Conservation (phyloP, 1,284 basidiomycete genomes). For the Retiboletus flavoniger region DNA sequence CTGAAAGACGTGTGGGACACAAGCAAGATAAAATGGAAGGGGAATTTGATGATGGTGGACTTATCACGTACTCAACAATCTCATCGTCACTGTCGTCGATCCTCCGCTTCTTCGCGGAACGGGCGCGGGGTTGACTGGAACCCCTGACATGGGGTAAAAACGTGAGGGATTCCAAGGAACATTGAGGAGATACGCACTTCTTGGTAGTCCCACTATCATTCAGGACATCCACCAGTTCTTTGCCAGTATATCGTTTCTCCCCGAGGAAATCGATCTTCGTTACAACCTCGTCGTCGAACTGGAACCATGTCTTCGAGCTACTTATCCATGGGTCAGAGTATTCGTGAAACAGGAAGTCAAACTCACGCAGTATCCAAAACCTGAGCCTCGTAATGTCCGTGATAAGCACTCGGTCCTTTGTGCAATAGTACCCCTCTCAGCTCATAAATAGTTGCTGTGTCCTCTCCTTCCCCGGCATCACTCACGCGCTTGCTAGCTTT, state of each 20-base stretch:
- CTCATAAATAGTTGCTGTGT: constrained; percentile 56
- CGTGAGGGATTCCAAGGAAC: constrained; percentile 1
- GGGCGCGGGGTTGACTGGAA: constrained; percentile 25
- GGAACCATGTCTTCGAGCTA: constrained; percentile 79
- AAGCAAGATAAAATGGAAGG: constrained; percentile 23
- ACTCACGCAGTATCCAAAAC: constrained; percentile 76
- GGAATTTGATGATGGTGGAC: constrained; percentile 15
- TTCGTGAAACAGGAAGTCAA: constrained; percentile 1
- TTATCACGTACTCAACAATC: constrained; percentile 39
- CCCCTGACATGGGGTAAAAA: constrained; percentile 18
- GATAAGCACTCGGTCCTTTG: constrained; percentile 83
- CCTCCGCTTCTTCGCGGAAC: constrained; percentile 38
- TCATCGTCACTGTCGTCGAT: constrained; percentile 68
- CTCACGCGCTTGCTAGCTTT: constrained; percentile 22
- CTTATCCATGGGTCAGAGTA: constrained; percentile 12
- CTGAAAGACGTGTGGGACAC: constrained; percentile 17
- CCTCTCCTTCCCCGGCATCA: constrained; percentile 10
- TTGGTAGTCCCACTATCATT: constrained; percentile 23
- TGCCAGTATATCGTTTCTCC: constrained; percentile 38
- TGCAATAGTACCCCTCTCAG: constrained; percentile 82
- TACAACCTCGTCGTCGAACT: constrained; percentile 84
- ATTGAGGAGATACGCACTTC: constrained; percentile 24
- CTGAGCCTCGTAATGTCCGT: constrained; percentile 91
- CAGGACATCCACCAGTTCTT: constrained; percentile 31
- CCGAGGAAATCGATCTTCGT: constrained; percentile 59